phyloP scores from a whole-genome alignment of 352 stramenopile species.

The Pythium chondricola region DNA sequence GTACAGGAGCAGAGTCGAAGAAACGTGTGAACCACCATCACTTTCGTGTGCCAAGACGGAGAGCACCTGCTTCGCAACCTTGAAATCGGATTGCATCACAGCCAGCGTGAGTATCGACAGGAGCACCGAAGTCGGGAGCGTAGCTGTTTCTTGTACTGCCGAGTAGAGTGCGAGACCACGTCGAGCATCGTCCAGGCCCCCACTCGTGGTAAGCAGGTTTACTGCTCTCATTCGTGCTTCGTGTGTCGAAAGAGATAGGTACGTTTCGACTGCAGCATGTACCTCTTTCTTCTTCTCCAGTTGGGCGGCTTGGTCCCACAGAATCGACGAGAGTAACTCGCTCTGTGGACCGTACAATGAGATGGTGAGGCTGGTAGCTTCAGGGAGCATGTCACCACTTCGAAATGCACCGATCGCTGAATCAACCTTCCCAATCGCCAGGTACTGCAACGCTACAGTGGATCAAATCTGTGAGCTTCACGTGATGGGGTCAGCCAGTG shows the following conservation, averaged over 20 bases:
- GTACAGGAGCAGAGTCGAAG: neutral
- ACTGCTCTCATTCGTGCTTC: conserved; percentile 7
- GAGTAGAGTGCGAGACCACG: neutral
- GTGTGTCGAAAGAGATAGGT: conserved; percentile 1
- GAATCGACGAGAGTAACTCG: conserved; percentile 27
- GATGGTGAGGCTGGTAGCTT: conserved; percentile 52
- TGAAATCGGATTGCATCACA: conserved; percentile 15
- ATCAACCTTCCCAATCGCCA: conserved; percentile 54
- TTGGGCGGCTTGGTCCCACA: conserved; percentile 31
- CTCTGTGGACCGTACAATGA: conserved; percentile 35
- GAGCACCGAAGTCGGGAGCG: conserved; percentile 19
- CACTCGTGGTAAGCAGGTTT: conserved; percentile 1
- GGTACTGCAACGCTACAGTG: conserved; percentile 40
- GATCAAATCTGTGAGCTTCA: no score
- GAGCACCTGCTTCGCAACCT: conserved; percentile 27
- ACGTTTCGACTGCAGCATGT: neutral
- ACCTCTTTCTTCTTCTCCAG: conserved; percentile 27
- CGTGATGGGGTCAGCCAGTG: no score
- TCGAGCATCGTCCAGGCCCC: conserved; percentile 2
- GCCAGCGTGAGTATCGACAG: conserved; percentile 27
- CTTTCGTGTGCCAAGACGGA: neutral
- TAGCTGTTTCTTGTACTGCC: neutral
- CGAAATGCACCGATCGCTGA: conserved; percentile 32
- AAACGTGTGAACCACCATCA: no score
- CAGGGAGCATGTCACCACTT: conserved; percentile 32